Evolutionary conservation across 148 eudicot species (phyloP), one percentile per base, ranked within the genome.

Genomic region (Rhododendron vialii): DNA sequence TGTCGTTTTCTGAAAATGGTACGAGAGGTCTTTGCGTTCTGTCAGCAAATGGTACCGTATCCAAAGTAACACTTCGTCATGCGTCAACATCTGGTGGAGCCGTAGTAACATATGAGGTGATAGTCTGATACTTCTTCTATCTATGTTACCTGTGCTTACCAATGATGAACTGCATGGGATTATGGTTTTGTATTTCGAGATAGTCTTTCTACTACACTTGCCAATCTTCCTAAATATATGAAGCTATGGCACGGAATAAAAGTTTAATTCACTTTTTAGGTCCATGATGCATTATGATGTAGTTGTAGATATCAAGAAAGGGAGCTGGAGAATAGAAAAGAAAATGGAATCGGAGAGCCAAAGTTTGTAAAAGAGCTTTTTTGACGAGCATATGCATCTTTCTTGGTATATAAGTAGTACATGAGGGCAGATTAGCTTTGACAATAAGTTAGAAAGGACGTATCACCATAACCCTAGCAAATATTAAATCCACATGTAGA

Each of bases 61-160:
- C 89, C 20, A 85, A 82, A 36, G 89, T 85, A 33, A 82, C 89
- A n/a, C 87, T 88, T 67, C 45, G 76, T 50, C 89, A 82, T 77
- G 63, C 80, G 63, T 50, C 85, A 22, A 51, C 85, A 74, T 88
- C 87, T 63, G 89, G 89, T 48, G 87, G 89, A 76, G 50, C 83
- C n/a, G 85, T 88, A n/a, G 85, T 88, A n/a, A 88, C 89, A 7
- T 85, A 85, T 48, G 87, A 88, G 87, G 89, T 85, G 84, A 57
- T 74, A 78, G 38, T 79, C 22, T 63, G 30, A 12, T 65, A 18
- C 38, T 12, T 77, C 26, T 12, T 77, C 10, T 83, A 3, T 75
- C 5, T 59, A 26, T 14, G 41, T 28, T 20, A 83, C 77, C 28
- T 1, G 45, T 55, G 71, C 78, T 65, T 50, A 55, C 79, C 20